These are phyloP conservation scores for Pinus albicaulis DNA, from an alignment of 75 land plant genomes.

Conservation along the genomic window DNA sequence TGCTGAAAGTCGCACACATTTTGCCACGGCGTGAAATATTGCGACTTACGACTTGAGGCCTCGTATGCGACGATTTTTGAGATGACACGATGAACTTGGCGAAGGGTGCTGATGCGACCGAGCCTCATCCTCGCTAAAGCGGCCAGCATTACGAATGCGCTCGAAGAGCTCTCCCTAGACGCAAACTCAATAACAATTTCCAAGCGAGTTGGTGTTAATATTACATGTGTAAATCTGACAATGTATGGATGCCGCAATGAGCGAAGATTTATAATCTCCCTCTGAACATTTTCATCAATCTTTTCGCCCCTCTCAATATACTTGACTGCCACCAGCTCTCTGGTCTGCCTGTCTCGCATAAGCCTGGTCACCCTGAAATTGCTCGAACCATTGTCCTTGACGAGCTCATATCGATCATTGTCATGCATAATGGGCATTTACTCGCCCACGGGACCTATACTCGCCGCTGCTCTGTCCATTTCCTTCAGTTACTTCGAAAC, in stretches of 20 bases:
- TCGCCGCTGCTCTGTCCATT: neutral
- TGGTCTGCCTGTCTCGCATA: slow-evolving; percentile 65
- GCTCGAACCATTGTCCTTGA: slow-evolving; percentile 80
- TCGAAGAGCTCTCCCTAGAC: slow-evolving; percentile 81
- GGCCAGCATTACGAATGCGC: slow-evolving; percentile 71
- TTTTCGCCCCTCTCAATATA: slow-evolving; percentile 88
- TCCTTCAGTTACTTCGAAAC: no score
- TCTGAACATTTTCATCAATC: slow-evolving; percentile 70
- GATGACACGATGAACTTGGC: no score
- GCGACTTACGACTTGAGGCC: no score
- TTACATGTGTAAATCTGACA: slow-evolving; percentile 69
- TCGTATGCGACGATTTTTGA: no score
- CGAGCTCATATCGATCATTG: slow-evolving; percentile 77
- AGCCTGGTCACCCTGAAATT: slow-evolving; percentile 78
- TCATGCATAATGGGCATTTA: slow-evolving; percentile 80
- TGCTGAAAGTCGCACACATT: no score
- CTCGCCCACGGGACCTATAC: slow-evolving; percentile 12
- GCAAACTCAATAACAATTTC: slow-evolving; percentile 91
- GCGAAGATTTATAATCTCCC: slow-evolving; percentile 66
- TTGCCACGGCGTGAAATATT: no score
- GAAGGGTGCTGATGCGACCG: no score
- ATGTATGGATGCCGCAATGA: slow-evolving; percentile 66
- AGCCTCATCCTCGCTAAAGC: slow-evolving; percentile 86
- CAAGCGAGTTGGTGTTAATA: slow-evolving; percentile 82
- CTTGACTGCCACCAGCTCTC: slow-evolving; percentile 85